Percentiles rank a stretch among this genome's conserved stretches.
phyloP scores from a whole-genome alignment of 331 rosid species.

The Rhamnella rubrinervis region DNA sequence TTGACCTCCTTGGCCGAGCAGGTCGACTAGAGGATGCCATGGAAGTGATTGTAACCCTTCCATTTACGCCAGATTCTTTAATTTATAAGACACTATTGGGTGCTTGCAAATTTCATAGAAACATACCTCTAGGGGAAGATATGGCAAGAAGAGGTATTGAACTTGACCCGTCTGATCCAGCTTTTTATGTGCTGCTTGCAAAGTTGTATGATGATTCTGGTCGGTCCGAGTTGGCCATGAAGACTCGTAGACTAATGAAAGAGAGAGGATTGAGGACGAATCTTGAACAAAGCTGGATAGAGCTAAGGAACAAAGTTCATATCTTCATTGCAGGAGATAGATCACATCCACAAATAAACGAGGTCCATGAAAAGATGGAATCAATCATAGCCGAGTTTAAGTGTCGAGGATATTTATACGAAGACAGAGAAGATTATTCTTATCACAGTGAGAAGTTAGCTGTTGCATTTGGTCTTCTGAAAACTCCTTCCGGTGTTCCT shows the following conservation, averaged over 20 bases:
- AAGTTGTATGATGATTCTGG: constrained; percentile 54
- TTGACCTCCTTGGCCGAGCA: constrained; percentile 62
- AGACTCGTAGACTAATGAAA: constrained; percentile 50
- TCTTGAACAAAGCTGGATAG: constrained; percentile 46
- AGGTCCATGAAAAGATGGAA: constrained; percentile 38
- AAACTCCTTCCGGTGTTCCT: constrained; percentile 31
- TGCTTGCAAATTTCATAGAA: constrained; percentile 54
- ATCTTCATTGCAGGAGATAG: constrained; percentile 45
- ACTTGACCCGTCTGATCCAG: constrained; percentile 57
- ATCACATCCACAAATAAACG: constrained; percentile 32
- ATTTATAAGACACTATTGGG: constrained; percentile 56
- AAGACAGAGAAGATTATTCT: constrained; percentile 24
- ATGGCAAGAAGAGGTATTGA: constrained; percentile 61
- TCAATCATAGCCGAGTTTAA: constrained; percentile 39
- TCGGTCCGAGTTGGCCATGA: constrained; percentile 43
- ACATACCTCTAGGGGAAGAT: constrained; percentile 57
- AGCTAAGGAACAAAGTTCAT: constrained; percentile 43
- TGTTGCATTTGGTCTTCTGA: constrained; percentile 50
- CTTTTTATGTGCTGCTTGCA: constrained; percentile 56
- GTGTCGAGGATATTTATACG: constrained; percentile 33
- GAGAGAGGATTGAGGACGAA: constrained; percentile 57
- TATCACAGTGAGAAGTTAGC: constrained; percentile 50
- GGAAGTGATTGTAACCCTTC: constrained; percentile 54
- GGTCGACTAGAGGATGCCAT: constrained; percentile 63
- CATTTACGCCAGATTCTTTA: constrained; percentile 46